Base-by-base conservation (phyloP, 1,139 yeast species). In the Taphrina communis region DNA sequence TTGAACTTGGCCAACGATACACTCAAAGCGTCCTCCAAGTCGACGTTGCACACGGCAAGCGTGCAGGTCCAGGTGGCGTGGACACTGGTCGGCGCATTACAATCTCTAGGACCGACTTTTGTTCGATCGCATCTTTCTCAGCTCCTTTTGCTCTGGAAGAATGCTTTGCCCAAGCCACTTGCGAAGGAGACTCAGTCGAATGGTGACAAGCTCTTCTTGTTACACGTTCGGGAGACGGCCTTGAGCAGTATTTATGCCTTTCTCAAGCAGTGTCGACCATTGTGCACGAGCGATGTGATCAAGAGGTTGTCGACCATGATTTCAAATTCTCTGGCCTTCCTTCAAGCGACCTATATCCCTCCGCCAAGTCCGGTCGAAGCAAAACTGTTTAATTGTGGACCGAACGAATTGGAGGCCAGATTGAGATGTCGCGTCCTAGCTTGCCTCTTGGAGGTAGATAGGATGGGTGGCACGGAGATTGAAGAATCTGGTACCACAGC, bases 141-240 rank as follows among this genome's bases (percentile, higher is more conserved):
- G 75, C 82, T 90, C 69, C 80, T 91, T 61, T 83, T 86, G 6
- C 85, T 91, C 72, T 92, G 97, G 97, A 90, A 90, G 75, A 85
- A 87, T 70, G 82, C 91, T n/a, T 80, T 92, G 68, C 88, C 92
- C 1, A 78, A 75, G 51, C 78, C 79, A 1, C 70, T 74, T n/a
- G 66, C 73, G 6, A 77, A 78, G 65, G 80, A 77, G 46, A 71
- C 74, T n/a, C 73, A 72, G 6, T 70, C 73, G 9, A 77, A 75
- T 21, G 74, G 74, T 65, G 77, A 77, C 52, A 80, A 79, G 60
- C 72, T 79, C 6, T 73, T 73, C 21, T 73, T 78, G 41, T 72
- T 78, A 41, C 78, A 78, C 66, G 78, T 78, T 6, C 74, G 80
- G n/a, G 75, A 78, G 62, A 75, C 77, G 35, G 80, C 82, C 0